These are phyloP conservation scores for Ophiosphaerella narmari DNA, from an alignment of 2,329 filamentous ascomycete species.

Conservation along the genomic window DNA sequence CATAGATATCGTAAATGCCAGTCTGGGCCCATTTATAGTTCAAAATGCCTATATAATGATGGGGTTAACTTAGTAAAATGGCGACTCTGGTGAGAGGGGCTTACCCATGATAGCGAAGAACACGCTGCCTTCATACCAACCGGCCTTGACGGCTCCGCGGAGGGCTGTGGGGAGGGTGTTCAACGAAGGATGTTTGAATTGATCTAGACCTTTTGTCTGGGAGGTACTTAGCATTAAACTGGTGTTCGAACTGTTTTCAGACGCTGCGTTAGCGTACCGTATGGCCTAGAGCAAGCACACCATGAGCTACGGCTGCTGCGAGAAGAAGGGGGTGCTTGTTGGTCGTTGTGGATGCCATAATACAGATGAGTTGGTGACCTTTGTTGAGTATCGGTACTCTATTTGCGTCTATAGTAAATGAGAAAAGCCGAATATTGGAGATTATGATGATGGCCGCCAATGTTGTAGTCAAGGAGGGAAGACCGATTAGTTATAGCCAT, in stretches of 20 bases:
- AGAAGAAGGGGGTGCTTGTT: constrained; percentile 36
- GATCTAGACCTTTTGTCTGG: constrained; percentile 40
- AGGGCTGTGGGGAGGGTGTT: constrained; percentile 32
- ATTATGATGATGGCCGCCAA: neutral
- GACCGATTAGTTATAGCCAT: neutral
- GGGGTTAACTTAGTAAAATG: neutral
- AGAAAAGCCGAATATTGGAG: neutral
- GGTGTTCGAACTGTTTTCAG: neutral
- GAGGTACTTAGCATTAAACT: neutral
- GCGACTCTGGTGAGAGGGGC: neutral
- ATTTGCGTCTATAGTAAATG: neutral
- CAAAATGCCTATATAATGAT: constrained; percentile 27
- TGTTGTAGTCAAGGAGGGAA: neutral
- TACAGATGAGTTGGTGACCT: neutral
- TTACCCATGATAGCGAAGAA: constrained; percentile 43
- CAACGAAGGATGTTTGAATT: constrained; percentile 41
- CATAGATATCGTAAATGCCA: constrained; percentile 37
- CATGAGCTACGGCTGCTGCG: constrained; percentile 31
- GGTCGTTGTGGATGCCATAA: constrained; percentile 21
- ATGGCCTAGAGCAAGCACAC: constrained; percentile 39
- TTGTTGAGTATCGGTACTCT: neutral
- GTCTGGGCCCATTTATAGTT: constrained; percentile 43
- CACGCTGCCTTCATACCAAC: constrained; percentile 45
- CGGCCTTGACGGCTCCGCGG: constrained; percentile 36
- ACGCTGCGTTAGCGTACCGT: constrained; percentile 27